Percentiles rank a stretch among this genome's conserved stretches.
phyloP scores from a whole-genome alignment of 805 yeast genomes.

The Lipomyces japonicus region DNA sequence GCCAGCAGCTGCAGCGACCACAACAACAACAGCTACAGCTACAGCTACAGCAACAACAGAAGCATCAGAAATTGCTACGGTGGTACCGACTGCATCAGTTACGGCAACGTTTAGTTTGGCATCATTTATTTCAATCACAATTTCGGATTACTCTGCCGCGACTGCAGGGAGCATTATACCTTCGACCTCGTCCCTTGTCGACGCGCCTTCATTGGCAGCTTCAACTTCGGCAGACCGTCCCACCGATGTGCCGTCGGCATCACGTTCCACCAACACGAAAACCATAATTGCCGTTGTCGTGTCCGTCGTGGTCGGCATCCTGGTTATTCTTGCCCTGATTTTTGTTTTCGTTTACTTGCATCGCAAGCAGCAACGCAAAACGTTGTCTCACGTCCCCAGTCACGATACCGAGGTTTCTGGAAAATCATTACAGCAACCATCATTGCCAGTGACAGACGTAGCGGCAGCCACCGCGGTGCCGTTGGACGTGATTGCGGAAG shows the following conservation, averaged over 20 bases:
- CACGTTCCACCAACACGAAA: too few relatives aligned
- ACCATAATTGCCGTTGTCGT: not conserved
- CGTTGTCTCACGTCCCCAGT: not conserved
- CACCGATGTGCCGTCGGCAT: too few relatives aligned
- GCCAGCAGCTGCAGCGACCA: too few relatives aligned
- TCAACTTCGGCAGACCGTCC: too few relatives aligned
- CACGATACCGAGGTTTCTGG: not conserved
- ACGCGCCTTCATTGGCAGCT: too few relatives aligned
- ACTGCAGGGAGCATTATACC: too few relatives aligned
- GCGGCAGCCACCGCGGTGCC: not conserved
- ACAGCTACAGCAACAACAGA: not conserved
- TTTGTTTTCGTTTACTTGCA: not conserved
- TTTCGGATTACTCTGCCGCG: too few relatives aligned
- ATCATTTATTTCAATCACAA: too few relatives aligned
- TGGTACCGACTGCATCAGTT: too few relatives aligned
- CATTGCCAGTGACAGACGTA: not conserved
- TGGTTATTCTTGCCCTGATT: not conserved
- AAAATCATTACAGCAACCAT: not conserved
- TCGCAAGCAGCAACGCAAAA: not conserved
- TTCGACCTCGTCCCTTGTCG: too few relatives aligned
- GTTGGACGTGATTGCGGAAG: not conserved
- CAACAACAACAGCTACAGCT: not conserved
- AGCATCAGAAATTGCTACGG: too few relatives aligned
- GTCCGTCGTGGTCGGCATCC: not conserved
- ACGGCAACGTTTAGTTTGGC: too few relatives aligned